Percentiles rank a stretch among this genome's conserved stretches.
Evolutionary conservation across 305 asterid genomes (phyloP).

Genomic region (Plantago rigida): DNA sequence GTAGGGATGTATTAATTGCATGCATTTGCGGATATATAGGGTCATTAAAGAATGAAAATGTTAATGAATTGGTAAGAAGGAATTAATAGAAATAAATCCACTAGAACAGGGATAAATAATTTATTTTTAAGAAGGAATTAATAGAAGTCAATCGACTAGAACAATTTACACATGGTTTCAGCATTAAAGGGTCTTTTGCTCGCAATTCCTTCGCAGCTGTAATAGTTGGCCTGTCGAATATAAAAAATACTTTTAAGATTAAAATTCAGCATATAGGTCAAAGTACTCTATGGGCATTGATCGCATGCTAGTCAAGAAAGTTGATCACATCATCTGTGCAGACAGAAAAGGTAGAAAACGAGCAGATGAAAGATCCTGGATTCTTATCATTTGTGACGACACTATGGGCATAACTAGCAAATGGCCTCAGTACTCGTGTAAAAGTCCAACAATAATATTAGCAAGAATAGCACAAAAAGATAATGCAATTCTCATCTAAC

Average conservation of each 20-base stretch:
- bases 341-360: not conserved
- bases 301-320: constrained; percentile 10
- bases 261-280: constrained; percentile 14
- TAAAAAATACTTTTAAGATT: constrained; percentile 6
- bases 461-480: no score
- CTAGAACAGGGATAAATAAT: constrained; percentile 3
- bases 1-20: not conserved
- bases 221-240: constrained; percentile 38
- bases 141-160: constrained; percentile 6
- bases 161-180: constrained; percentile 38
- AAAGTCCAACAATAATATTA: not conserved
- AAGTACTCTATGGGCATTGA: constrained; percentile 5
- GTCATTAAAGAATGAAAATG: not conserved
- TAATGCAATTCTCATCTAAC: no score
- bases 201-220: constrained; percentile 33
- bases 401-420: not conserved
- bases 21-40: not conserved
- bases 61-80: not conserved
- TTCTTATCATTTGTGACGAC: no score
- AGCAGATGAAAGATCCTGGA: not conserved
- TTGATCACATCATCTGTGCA: constrained; percentile 9
- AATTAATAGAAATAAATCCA: constrained; percentile 2
- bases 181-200: constrained; percentile 26
- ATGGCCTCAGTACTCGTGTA: not conserved
- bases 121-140: not conserved